These are phyloP conservation scores for Xylaria grammica DNA, from an alignment of 495 filamentous ascomycete genomes.

Conservation along the genomic window DNA sequence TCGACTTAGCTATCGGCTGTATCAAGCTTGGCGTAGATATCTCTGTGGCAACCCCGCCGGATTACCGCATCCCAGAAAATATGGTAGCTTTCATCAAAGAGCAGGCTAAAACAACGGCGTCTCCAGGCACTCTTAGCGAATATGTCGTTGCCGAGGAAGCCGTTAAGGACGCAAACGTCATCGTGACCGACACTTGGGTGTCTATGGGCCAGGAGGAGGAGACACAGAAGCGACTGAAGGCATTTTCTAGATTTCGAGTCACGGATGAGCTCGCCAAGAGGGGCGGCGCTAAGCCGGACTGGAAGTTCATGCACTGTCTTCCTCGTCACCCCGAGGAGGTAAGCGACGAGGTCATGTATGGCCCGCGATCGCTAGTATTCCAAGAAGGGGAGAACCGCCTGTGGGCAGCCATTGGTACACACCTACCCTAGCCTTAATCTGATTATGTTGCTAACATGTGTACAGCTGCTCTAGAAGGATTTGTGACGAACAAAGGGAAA, in stretches of 20 bases:
- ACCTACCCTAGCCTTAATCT: not conserved
- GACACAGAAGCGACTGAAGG: constrained; percentile 71
- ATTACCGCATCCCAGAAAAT: constrained; percentile 73
- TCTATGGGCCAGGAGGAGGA: constrained; percentile 97
- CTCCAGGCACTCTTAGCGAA: constrained; percentile 71
- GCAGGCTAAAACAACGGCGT: constrained; percentile 58
- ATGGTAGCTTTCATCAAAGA: constrained; percentile 73
- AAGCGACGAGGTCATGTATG: constrained; percentile 91
- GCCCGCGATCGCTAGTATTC: constrained; percentile 81
- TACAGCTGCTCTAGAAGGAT: constrained; percentile 77
- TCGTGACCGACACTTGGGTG: constrained; percentile 97
- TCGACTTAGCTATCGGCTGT: constrained; percentile 85
- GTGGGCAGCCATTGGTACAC: constrained; percentile 80
- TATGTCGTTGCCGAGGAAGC: constrained; percentile 85
- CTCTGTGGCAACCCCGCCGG: constrained; percentile 81
- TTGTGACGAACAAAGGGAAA: constrained; percentile 88
- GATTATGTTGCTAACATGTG: constrained; percentile 23
- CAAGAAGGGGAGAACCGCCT: constrained; percentile 92
- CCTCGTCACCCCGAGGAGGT: constrained; percentile 96
- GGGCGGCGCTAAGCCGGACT: constrained; percentile 84
- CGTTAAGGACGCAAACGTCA: constrained; percentile 82
- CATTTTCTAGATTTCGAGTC: constrained; percentile 89
- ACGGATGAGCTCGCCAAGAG: constrained; percentile 78
- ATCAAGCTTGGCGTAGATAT: constrained; percentile 86
- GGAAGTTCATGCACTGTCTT: constrained; percentile 99